Evolutionary conservation across 2,329 filamentous ascomycete genomes (phyloP).

Genomic region (Xylariaceae sp.): DNA sequence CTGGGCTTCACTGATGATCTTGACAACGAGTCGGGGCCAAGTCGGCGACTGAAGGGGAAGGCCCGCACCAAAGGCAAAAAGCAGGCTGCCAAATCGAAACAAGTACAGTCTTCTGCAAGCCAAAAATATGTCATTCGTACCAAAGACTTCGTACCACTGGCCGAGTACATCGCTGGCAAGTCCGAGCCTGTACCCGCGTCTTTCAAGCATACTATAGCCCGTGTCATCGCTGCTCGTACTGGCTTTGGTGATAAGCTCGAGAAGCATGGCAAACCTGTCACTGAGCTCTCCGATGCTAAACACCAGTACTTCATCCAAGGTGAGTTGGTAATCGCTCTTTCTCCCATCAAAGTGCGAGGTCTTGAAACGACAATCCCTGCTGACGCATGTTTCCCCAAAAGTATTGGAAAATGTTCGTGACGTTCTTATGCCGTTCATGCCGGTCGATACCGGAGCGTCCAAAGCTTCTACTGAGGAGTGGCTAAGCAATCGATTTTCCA

Average conservation of each 20-base stretch:
- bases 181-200: constrained; percentile 26
- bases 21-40: background rate
- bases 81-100: constrained; percentile 24
- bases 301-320: constrained; percentile 33
- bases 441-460: constrained; percentile 3
- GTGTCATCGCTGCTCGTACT: constrained; percentile 34
- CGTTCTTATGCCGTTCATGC: constrained; percentile 22
- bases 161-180: constrained; percentile 33
- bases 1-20: constrained; percentile 29
- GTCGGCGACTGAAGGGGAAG: constrained; percentile 10
- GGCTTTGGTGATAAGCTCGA: constrained; percentile 24
- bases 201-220: constrained; percentile 32
- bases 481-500: constrained; percentile 32
- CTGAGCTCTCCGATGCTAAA: constrained; percentile 22
- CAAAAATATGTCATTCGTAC: constrained; percentile 34
- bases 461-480: constrained; percentile 1
- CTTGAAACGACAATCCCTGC: no score
- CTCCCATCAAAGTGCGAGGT: no score
- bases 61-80: constrained; percentile 18
- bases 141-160: constrained; percentile 36
- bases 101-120: background rate
- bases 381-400: background rate
- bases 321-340: background rate
- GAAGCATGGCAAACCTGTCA: constrained; percentile 10
- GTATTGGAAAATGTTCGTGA: constrained; percentile 34